These are phyloP conservation scores for Murraya paniculata DNA, from an alignment of 345 rosid species.

Conservation along the genomic window DNA sequence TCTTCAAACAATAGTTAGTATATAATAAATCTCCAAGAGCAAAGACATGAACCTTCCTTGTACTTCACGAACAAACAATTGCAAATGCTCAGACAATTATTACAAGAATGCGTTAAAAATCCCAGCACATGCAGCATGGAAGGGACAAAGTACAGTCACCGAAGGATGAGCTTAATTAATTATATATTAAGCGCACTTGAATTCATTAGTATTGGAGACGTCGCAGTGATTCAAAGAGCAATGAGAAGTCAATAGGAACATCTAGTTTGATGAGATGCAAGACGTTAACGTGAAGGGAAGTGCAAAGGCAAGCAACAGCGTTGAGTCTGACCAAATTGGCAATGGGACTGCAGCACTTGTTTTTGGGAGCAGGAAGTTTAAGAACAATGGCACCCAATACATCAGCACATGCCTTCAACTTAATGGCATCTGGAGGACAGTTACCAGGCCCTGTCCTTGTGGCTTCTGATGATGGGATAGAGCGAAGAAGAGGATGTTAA, in stretches of 20 bases:
- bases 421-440: not conserved
- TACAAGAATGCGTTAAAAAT: too few species aligned
- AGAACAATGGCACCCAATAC: not conserved
- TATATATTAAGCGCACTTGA: slow-evolving; percentile 36
- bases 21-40: not conserved
- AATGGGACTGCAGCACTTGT: not conserved
- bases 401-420: not conserved
- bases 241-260: slow-evolving; percentile 44
- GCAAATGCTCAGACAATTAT: too few species aligned
- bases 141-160: too few species aligned
- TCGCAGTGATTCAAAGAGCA: slow-evolving; percentile 56
- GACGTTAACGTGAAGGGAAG: slow-evolving; percentile 21
- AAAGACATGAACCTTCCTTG: not conserved
- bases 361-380: not conserved
- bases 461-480: not conserved
- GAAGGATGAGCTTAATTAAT: not conserved
- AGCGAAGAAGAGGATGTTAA: not conserved
- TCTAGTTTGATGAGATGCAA: slow-evolving; percentile 29
- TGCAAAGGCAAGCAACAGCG: slow-evolving; percentile 30
- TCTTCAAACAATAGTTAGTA: not conserved
- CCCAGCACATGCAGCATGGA: too few species aligned
- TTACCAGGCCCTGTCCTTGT: not conserved
- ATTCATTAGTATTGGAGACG: slow-evolving; percentile 41
- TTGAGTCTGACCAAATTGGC: slow-evolving; percentile 11
- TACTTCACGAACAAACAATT: not conserved